Base-by-base conservation (phyloP, 1,139 yeast genomes). In the Geotrichum aggregatum region DNA sequence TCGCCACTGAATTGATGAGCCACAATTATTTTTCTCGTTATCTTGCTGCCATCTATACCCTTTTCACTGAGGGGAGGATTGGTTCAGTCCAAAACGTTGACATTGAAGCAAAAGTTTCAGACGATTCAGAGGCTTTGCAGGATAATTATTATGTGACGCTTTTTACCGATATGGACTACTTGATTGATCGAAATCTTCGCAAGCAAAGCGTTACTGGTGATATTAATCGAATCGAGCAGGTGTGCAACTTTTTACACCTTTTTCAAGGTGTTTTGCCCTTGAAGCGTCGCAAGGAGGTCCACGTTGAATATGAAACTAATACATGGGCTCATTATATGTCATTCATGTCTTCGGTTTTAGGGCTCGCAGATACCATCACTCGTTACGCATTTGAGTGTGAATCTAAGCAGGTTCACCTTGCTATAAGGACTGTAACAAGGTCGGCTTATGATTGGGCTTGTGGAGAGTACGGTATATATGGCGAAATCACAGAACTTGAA, bases 251-350 rank as follows among this genome's bases (percentile, higher is more conserved):
- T 49, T 67, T 85, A 50, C 74, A 77, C 14, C 71, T 87, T 26
- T 88, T 91, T 63, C 96, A 91, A 66, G 94, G 95, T 2, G 76
- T 82, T 49, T 86, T 94, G 0, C 83, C 86, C 0, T 71, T 87
- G 63, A 77, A 76, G 58, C 76, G 98, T 57, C 95, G 87, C 62
- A 79, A 80, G 11, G 75, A 77, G 11, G 82, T 80, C 55, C 98
- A 92, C 66, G 88, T 92, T 14, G 97, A 91, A 64, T 92, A 86
- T 65, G 98, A 92, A 64, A 82, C 83, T 44, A 87, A 87, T 14
- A 89, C 85, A 51, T 91, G 92, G 75, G 82, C 92, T 0, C 79
- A 86, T 0, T 87, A 80, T 62, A 87, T 87, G 67, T 86, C 85
- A 58, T 82, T 88, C 26, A 80, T 84, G 56, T 86, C 74, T 2